These are phyloP conservation scores for Exserohilum turcica DNA, from an alignment of 2,329 filamentous ascomycete species.

Conservation along the genomic window DNA sequence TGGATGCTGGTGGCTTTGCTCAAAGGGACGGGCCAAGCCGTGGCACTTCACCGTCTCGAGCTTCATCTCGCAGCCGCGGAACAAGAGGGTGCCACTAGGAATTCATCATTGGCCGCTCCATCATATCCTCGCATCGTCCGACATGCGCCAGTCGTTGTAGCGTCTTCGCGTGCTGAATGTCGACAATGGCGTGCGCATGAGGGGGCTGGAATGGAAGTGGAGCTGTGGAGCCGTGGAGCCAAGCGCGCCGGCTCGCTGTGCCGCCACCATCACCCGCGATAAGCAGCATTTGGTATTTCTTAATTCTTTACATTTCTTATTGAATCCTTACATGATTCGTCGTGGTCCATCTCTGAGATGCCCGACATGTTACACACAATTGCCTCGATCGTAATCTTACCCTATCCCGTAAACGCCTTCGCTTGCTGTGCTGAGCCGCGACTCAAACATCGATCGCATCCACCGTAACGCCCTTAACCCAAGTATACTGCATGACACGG, in stretches of 20 bases:
- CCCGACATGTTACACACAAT: conserved; percentile 33
- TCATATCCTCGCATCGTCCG: too few relatives aligned
- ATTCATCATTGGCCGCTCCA: neutral
- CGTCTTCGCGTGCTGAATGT: neutral
- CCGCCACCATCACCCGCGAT: neutral
- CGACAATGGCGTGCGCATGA: neutral
- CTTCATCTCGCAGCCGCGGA: neutral
- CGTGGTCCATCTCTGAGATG: conserved; percentile 35
- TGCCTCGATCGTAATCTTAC: conserved; percentile 27
- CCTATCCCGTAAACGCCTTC: conserved; percentile 32
- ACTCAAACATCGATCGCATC: conserved; percentile 80
- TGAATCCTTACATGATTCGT: conserved; percentile 36
- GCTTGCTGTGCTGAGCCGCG: conserved; percentile 27
- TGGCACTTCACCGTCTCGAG: neutral
- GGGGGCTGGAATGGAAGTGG: neutral
- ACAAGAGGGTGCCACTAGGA: conserved; percentile 1
- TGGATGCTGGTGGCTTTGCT: conserved; percentile 3
- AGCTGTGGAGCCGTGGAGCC: neutral
- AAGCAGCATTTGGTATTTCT: neutral
- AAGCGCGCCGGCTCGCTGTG: conserved; percentile 1
- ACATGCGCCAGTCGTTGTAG: neutral
- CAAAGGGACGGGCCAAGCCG: neutral
- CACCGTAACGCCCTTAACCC: conserved; percentile 84
- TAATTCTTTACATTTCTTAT: conserved; percentile 24
- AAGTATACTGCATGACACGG: conserved; percentile 77